Evolutionary conservation across 2,329 filamentous ascomycete species (phyloP).

Genomic region (Fusarium dimerum): DNA sequence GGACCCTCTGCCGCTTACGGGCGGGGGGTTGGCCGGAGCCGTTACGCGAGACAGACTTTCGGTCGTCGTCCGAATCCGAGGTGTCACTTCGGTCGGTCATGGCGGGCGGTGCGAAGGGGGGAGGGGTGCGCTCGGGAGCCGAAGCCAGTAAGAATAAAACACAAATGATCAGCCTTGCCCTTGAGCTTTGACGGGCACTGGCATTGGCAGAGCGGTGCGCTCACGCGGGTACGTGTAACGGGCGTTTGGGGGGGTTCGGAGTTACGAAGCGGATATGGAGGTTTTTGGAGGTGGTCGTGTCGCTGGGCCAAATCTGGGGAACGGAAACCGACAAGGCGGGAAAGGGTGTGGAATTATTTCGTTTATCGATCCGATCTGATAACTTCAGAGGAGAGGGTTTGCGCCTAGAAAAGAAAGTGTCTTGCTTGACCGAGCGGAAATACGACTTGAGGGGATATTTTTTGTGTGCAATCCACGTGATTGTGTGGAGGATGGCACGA

Average conservation of each 20-base stretch:
- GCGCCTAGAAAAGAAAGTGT: conserved; percentile 8
- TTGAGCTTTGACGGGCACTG: conserved; percentile 13
- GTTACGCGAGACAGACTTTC: conserved; percentile 28
- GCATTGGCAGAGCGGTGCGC: conserved; percentile 20
- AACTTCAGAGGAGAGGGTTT: conserved; percentile 31
- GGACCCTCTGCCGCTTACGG: conserved; percentile 60
- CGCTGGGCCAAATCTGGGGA: conserved; percentile 25
- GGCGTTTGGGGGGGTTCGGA: conserved; percentile 30
- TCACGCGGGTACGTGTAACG: neutral
- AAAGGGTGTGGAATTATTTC: conserved; percentile 31
- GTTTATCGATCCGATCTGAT: conserved; percentile 47
- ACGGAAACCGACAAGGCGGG: too few species aligned
- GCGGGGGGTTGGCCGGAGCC: conserved; percentile 40
- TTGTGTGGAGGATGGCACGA: conserved; percentile 2
- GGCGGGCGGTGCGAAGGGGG: neutral
- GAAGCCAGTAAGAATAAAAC: conserved; percentile 1
- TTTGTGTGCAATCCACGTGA: neutral
- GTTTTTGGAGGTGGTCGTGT: conserved; percentile 3
- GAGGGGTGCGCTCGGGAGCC: conserved; percentile 7
- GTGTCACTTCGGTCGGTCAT: conserved; percentile 41
- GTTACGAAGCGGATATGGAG: conserved; percentile 33
- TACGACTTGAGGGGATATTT: conserved; percentile 26
- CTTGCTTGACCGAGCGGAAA: conserved; percentile 33
- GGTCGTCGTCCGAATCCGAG: conserved; percentile 39
- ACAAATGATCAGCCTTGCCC: too few species aligned